Conservation (phyloP, 1,284 basidiomycete species). For the Microbotryum violaceum region DNA sequence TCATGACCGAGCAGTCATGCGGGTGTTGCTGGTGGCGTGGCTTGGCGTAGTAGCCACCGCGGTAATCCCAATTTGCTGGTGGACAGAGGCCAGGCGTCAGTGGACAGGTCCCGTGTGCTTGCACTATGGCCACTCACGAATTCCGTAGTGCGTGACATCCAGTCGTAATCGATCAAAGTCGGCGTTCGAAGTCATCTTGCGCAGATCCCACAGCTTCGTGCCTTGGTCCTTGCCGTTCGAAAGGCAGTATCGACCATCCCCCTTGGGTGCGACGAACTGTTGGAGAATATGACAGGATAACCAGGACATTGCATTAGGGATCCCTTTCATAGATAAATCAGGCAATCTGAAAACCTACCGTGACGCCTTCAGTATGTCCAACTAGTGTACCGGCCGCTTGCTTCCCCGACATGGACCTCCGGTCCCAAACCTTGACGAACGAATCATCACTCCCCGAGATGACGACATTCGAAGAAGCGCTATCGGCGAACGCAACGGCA, state of each 20-base stretch:
- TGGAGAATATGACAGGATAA: no score
- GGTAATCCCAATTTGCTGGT: background rate
- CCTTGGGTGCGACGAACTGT: slow-evolving; percentile 41
- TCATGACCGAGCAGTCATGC: slow-evolving; percentile 89
- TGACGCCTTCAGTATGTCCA: slow-evolving; percentile 91
- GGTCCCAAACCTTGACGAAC: slow-evolving; percentile 94
- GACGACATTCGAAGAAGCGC: slow-evolving; percentile 81
- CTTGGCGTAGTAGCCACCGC: slow-evolving; percentile 10
- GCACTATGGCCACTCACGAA: slow-evolving; percentile 1
- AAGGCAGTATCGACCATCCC: slow-evolving; percentile 89
- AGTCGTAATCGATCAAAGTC: slow-evolving; percentile 53
- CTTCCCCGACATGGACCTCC: slow-evolving; percentile 63
- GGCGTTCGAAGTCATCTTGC: slow-evolving; percentile 72
- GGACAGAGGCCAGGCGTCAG: background rate
- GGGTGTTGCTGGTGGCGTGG: slow-evolving; percentile 48
- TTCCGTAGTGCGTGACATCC: slow-evolving; percentile 25
- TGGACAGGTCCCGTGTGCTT: slow-evolving; percentile 2
- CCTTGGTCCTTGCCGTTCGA: slow-evolving; percentile 98
- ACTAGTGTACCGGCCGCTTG: slow-evolving; percentile 87
- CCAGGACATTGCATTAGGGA: no score
- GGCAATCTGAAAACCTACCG: slow-evolving; percentile 36
- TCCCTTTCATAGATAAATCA: no score
- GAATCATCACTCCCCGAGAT: slow-evolving; percentile 90
- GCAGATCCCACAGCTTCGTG: slow-evolving; percentile 84
- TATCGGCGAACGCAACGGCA: slow-evolving; percentile 48